Conservation (phyloP, 148 eudicot species). For the Rhododendron henanense region DNA sequence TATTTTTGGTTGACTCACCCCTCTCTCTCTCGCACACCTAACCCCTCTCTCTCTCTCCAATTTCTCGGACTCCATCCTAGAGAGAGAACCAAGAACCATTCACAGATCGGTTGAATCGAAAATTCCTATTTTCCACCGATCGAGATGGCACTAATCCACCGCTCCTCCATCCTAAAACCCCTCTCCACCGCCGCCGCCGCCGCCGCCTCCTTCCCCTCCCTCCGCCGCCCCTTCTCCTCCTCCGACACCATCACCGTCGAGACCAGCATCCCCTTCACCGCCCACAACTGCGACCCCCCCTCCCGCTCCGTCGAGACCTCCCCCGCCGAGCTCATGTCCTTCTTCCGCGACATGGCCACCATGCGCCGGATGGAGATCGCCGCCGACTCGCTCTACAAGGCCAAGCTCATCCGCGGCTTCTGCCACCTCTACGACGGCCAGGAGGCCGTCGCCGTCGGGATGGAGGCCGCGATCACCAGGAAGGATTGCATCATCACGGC, state of each 20-base stretch:
- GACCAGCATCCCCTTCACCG: slow-evolving; percentile 70
- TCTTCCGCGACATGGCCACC: slow-evolving; percentile 64
- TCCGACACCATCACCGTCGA: slow-evolving; percentile 55
- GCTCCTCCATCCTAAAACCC: slow-evolving; percentile 8
- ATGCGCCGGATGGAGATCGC: slow-evolving; percentile 98
- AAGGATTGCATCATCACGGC: slow-evolving; percentile 72
- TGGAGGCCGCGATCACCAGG: slow-evolving; percentile 81
- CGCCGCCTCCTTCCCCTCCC: slow-evolving; percentile 20
- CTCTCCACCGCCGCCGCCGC: slow-evolving; percentile 15
- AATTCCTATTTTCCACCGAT: background rate
- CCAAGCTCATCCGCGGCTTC: slow-evolving; percentile 82
- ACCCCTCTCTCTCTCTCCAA: too few relatives aligned
- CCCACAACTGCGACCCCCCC: slow-evolving; percentile 73
- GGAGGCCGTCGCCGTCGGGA: slow-evolving; percentile 84
- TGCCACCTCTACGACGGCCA: slow-evolving; percentile 96
- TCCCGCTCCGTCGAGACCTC: slow-evolving; percentile 56
- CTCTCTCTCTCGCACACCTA: too few relatives aligned
- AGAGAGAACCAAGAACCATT: background rate
- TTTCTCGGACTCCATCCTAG: background rate
- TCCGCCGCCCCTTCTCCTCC: slow-evolving; percentile 33
- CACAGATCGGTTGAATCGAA: background rate
- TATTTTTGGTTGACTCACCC: too few relatives aligned
- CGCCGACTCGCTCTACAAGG: slow-evolving; percentile 87
- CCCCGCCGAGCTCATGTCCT: slow-evolving; percentile 52
- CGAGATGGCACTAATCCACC: slow-evolving; percentile 38